A percentile compares a stretch with the other conserved stretches of the same genome.
These are phyloP conservation scores for Sphaerobolus stellatus DNA, from an alignment of 1,284 basidiomycete species.

Conservation along the genomic window DNA sequence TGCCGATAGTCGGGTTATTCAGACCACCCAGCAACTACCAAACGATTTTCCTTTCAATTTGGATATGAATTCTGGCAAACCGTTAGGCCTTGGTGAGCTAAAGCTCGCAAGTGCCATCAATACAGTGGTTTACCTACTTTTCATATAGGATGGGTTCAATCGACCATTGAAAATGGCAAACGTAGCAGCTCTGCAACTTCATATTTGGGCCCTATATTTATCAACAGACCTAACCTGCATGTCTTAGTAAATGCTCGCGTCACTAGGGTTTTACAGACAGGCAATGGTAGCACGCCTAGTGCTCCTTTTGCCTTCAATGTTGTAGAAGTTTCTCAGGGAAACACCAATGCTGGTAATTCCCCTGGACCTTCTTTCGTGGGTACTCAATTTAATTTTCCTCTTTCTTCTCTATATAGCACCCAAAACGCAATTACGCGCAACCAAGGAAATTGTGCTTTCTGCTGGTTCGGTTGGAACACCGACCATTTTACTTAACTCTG, in stretches of 20 bases:
- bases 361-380: no score
- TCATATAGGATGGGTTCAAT: constrained; percentile 18
- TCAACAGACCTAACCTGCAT: constrained; percentile 39
- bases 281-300: constrained; percentile 3
- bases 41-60: constrained; percentile 22
- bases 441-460: constrained; percentile 19
- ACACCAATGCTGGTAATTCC: neutral
- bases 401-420: neutral
- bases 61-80: constrained; percentile 23
- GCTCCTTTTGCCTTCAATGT: neutral
- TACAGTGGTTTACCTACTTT: neutral
- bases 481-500: constrained; percentile 34
- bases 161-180: constrained; percentile 12
- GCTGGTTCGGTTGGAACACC: constrained; percentile 39
- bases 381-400: no score
- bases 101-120: neutral
- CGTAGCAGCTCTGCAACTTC: constrained; percentile 21
- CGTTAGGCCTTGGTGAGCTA: constrained; percentile 19
- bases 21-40: constrained; percentile 9
- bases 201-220: constrained; percentile 19
- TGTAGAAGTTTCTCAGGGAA: neutral
- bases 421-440: neutral
- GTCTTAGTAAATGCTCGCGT: constrained; percentile 43
- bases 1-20: constrained; percentile 18
- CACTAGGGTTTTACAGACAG: constrained; percentile 19